Percentiles rank a stretch among this genome's conserved stretches.
phyloP scores from a whole-genome alignment of 305 asterid species.

The Fraxinus sp. region DNA sequence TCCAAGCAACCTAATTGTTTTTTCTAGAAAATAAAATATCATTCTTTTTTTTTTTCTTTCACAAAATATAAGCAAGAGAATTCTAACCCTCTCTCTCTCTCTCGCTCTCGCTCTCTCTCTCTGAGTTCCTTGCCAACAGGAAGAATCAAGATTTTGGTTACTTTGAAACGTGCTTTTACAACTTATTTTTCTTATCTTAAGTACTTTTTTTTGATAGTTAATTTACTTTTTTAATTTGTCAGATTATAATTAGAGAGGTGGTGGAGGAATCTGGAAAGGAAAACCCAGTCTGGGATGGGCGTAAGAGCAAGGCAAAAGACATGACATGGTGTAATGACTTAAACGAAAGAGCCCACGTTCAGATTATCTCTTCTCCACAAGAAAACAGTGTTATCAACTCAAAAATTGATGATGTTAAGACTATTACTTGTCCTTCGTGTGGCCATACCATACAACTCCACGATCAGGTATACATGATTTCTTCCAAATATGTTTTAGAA shows the following conservation, averaged over 20 bases:
- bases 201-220: not conserved
- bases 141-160: slow-evolving; percentile 20
- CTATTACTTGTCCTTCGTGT: slow-evolving; percentile 70
- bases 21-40: slow-evolving; percentile 22
- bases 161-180: slow-evolving; percentile 23
- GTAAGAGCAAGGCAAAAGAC: slow-evolving; percentile 29
- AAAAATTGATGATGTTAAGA: slow-evolving; percentile 27
- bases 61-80: slow-evolving; percentile 40
- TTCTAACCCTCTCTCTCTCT: slow-evolving; percentile 20
- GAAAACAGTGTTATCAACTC: slow-evolving; percentile 29
- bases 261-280: slow-evolving; percentile 32
- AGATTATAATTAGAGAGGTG: slow-evolving; percentile 9
- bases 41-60: slow-evolving; percentile 26
- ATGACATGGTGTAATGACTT: slow-evolving; percentile 57
- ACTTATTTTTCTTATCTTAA: not conserved
- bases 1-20: slow-evolving; percentile 72
- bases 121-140: slow-evolving; percentile 23
- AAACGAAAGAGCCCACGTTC: slow-evolving; percentile 34
- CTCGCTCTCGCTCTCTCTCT: slow-evolving; percentile 15
- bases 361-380: slow-evolving; percentile 35
- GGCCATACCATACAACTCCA: slow-evolving; percentile 59
- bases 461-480: slow-evolving; percentile 47
- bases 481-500: not conserved
- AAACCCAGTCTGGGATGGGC: slow-evolving; percentile 47
- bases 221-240: slow-evolving; percentile 5